phyloP scores from a whole-genome alignment of 768 basidiomycete genomes.

The Auricularia auricula-judae region DNA sequence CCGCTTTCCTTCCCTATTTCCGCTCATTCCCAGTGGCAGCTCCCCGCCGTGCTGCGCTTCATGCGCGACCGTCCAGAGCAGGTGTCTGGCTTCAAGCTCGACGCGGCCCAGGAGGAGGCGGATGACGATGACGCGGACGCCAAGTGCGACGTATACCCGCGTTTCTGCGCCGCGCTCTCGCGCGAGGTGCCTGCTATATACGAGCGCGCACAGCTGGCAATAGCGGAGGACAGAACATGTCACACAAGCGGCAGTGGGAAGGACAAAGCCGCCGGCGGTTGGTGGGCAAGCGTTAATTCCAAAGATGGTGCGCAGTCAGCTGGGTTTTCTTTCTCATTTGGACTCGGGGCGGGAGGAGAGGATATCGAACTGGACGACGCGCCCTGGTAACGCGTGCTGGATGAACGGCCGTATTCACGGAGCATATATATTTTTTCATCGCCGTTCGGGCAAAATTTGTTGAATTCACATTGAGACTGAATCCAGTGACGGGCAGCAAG shows the following conservation, averaged over 20 bases:
- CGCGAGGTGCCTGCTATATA: not conserved
- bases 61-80: slow-evolving; percentile 14
- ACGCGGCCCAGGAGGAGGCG: not conserved
- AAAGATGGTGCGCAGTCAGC: not conserved
- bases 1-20: not conserved
- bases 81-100: slow-evolving; percentile 15
- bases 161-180: slow-evolving; percentile 8
- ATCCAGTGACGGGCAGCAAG: slow-evolving; percentile 8
- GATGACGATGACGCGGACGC: not conserved
- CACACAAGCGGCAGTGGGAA: not conserved
- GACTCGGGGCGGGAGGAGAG: slow-evolving; percentile 6
- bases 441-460: no score
- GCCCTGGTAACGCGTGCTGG: not conserved
- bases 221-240: not conserved
- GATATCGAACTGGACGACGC: slow-evolving; percentile 4
- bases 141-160: slow-evolving; percentile 3
- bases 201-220: not conserved
- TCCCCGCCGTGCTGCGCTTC: slow-evolving; percentile 14
- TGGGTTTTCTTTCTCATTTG: slow-evolving; percentile 8
- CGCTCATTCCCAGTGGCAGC: not conserved
- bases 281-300: not conserved
- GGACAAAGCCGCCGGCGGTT: not conserved
- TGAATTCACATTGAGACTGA: no score
- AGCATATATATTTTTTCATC: no score
- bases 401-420: no score